These are phyloP conservation scores for Solanum sitiens DNA, from an alignment of 257 asterid species.

Conservation along the genomic window DNA sequence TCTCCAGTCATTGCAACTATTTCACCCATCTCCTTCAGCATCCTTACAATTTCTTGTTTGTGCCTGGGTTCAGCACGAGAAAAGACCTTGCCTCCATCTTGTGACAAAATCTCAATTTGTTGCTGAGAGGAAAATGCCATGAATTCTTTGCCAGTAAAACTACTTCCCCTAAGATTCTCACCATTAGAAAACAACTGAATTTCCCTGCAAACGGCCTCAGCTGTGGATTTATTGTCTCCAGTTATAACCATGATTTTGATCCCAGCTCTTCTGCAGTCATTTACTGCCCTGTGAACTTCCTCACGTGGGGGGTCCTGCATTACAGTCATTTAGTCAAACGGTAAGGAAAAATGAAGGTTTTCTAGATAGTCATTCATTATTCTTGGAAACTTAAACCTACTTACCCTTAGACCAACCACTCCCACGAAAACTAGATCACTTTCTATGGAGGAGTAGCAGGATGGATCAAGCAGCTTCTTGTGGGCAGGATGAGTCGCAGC, in stretches of 20 bases:
- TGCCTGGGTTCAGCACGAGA: conserved; percentile 92
- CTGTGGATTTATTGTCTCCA: conserved; percentile 94
- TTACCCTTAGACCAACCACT: conserved; percentile 75
- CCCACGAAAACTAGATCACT: conserved; percentile 75
- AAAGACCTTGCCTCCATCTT: conserved; percentile 70
- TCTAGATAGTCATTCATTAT: background rate
- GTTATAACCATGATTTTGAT: conserved; percentile 86
- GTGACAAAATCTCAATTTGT: conserved; percentile 46
- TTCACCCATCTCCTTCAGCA: conserved; percentile 76
- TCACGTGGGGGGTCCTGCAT: conserved; percentile 92
- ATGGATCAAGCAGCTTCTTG: conserved; percentile 61
- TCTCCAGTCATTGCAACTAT: conserved; percentile 97
- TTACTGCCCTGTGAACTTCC: conserved; percentile 65
- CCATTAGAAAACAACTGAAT: conserved; percentile 47
- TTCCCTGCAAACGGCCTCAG: conserved; percentile 82
- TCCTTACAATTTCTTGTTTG: conserved; percentile 84
- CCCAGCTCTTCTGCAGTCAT: conserved; percentile 79
- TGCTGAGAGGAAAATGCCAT: conserved; percentile 55
- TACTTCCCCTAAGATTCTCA: conserved; percentile 45
- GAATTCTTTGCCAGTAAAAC: conserved; percentile 80
- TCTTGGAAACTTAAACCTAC: conserved; percentile 1
- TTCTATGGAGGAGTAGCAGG: conserved; percentile 59
- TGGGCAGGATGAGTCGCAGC: conserved; percentile 57
- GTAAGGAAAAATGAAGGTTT: background rate
- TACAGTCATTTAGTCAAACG: background rate